Evolutionary conservation across 106 monocot genomes (phyloP), one percentile per base, ranked within the genome.

Genomic region (Dactylorhiza incarnata): DNA sequence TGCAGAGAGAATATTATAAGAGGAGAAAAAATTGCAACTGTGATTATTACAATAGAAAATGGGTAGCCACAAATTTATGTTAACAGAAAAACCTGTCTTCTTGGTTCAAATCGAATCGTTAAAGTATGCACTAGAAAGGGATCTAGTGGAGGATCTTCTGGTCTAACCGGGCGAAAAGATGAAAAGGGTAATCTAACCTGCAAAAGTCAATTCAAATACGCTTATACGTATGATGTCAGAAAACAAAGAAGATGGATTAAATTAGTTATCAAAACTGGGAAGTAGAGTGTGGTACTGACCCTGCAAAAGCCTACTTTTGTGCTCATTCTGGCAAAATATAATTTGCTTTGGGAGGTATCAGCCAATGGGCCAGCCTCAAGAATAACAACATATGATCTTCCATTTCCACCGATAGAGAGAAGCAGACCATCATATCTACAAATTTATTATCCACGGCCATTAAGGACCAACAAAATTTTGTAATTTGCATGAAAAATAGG

Each of bases 101-200:
- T 93, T 50, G 95, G 95, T 83, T 96, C 95, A 78, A 96, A 96
- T 37, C 95, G 88, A 73, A 96, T 91, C 3, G 91, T 96, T 63
- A 96, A 68, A 48, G 95, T 96, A 81, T 96, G 95, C 22, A 87
- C 91, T 74, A 96, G 95, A 76, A 96, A 96, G 51, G 95, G 93
- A 66, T 96, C 95, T 62, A 96, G 85, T 47, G 91, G 95, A 63
- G 95, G 95, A 85, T 96, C 95, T 79, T 93, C 91, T 62, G 90
- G 93, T 79, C 87, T 93, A 65, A 96, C 93, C n/a, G 95, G 91
- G 49, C 95, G 93, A 72, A 96, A 96, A 77, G 92, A 75, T 81
- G 95, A 96, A 84, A 96, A 96, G 62, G 95, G 95, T 52, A 96
- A 84, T 84, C 95, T 90, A 19, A 95, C 86, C 95, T 95, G 86